Percentiles rank a stretch among this genome's conserved stretches.
Evolutionary conservation across 257 asterid genomes (phyloP).

Genomic region (Jaltomata sinuosa): DNA sequence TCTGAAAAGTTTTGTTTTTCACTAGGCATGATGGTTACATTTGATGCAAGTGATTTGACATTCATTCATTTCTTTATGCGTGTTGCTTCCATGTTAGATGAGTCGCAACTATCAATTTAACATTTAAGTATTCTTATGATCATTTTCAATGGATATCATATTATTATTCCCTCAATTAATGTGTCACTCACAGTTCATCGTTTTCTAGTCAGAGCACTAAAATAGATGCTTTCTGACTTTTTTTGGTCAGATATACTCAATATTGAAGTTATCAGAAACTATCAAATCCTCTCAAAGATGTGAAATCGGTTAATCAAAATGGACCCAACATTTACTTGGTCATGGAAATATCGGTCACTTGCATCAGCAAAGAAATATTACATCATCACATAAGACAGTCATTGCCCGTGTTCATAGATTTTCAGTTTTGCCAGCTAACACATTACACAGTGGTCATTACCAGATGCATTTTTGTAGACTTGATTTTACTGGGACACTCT

Average conservation of each 20-base stretch:
- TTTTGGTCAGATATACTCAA: neutral
- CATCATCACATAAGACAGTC: neutral
- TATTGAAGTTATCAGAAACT: neutral
- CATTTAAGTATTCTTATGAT: neutral
- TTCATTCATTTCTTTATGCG: neutral
- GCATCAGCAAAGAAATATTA: neutral
- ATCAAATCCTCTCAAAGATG: neutral
- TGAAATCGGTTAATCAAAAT: neutral
- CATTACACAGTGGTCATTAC: neutral
- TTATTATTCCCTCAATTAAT: neutral
- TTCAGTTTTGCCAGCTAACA: neutral
- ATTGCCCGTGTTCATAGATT: neutral
- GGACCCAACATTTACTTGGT: neutral
- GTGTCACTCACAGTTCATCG: neutral
- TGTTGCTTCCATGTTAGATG: neutral
- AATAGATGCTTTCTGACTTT: neutral
- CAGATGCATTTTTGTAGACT: neutral
- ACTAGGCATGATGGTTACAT: neutral
- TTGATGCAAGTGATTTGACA: neutral
- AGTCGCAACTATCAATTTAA: neutral
- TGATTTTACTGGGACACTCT: neutral
- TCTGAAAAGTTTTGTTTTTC: neutral
- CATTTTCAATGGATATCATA: neutral
- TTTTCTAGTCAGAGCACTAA: neutral
- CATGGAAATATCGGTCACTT: neutral